Base-by-base conservation (phyloP, 1,284 basidiomycete genomes). In the Ceratobasidium sp. region DNA sequence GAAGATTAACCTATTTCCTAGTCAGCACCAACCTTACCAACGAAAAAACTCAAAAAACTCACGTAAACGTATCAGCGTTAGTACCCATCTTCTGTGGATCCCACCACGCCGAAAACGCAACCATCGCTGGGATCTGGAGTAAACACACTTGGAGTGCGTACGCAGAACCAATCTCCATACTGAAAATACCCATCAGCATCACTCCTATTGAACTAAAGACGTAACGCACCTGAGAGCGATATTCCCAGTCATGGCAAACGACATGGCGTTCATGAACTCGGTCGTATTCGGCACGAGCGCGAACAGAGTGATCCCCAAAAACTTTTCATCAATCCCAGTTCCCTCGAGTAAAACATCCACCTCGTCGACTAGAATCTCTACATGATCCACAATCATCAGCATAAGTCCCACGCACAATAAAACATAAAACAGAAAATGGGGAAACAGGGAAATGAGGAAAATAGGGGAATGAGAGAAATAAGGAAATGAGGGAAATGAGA, bases 191-290 rank as follows among this genome's bases (percentile, higher is more conserved):
- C 33, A 33, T n/a, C 20, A 7, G 33, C 3, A 64, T 23, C 48
- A 1, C 26, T 67, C 26, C 17, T 6, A 52, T 23, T 10, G 7
- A 38, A 23, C 33, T 9, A 48, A 33, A 44, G 28, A 13, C 26
- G 15, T 26, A 10, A 82, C 90, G 66, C 81, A 96, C 96, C 95
- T 96, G 28, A 99, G 87, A 0, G 98, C 96, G 81, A 99, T 99
- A 84, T 99, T 99, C 17, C 95, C 97, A 82, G 98, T 95, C 81
- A 99, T 86, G 20, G 98, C 97, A 83, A 99, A 99, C n/a, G 96
- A 97, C 83, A 99, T 98, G 76, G 98, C 98, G 84, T 99, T 99
- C 97, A 99, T 99, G 84, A 99, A 99, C 86, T 99, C 98, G 26
- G 98, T 99, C 20, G 97, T 98, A 84, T 99, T 99, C 12, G 98